Base-by-base conservation (phyloP, 2,329 filamentous ascomycete species). In the Huntiella savannae region DNA sequence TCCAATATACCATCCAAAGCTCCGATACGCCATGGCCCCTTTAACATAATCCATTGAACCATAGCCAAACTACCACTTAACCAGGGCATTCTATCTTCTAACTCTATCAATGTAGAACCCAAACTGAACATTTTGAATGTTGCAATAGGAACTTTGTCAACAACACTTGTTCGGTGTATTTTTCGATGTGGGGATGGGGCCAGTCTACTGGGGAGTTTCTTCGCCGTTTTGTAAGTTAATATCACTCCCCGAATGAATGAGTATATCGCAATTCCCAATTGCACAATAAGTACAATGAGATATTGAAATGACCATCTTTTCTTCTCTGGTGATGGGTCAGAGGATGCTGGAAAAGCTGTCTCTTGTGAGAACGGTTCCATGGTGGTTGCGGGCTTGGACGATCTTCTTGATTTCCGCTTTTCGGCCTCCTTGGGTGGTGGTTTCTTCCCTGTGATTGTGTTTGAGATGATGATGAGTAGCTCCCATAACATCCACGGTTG, bases 401-500 rank as follows among this genome's bases (percentile, higher is more conserved):
- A 35, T 42, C 36, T 33, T 47, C 45, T 43, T 43, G 44, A 28
- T 44, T 49, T 40, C 33, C 33, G 15, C 42, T 42, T 46, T 34
- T 44, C 32, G 3, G n/a, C 32, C 36, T 48, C 43, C 40, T 48
- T 41, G 4, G 50, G 45, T 32, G 53, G 49, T 33, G 47, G 49
- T 50, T 55, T 58, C 50, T 56, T 60, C 49, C 45, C 40, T 3
- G 44, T 47, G 4, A 50, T 53, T 38, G 66, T 56, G 51, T 63
- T 63, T n/a, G 68, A 70, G 51, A 80, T 62, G 57, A 88, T 92
- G 53, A 78, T 80, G 51, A 93, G 72, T 49, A 75, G 71, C 59
- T 93, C 86, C 75, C 81, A 94, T 53, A 96, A 62, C 56, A 95
- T 72, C 83, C 84, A 92, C 17, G 83, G 82, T 62, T 96, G 79